phyloP scores from a whole-genome alignment of 2,329 filamentous ascomycete species.

The Calonectria pseudoreteaudii region DNA sequence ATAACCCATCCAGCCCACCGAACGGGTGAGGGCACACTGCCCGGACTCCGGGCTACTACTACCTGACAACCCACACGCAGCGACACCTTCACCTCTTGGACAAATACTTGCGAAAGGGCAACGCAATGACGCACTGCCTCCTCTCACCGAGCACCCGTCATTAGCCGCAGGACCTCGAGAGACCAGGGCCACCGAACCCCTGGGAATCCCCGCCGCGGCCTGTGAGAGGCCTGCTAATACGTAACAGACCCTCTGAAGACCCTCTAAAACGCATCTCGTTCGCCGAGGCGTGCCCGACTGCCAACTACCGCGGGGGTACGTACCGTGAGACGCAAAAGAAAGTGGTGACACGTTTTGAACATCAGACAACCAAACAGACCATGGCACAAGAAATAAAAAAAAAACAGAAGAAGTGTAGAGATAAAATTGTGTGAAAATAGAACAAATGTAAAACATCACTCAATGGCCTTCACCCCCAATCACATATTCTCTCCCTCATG shows the following conservation, averaged over 20 bases:
- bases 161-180: constrained; percentile 36
- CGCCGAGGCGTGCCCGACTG: constrained; percentile 21
- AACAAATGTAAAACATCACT: background rate
- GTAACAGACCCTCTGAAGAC: constrained; percentile 21
- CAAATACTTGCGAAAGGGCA: background rate
- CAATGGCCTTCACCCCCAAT: background rate
- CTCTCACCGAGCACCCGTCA: constrained; percentile 43
- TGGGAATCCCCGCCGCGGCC: constrained; percentile 1
- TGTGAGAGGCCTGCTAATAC: constrained; percentile 16
- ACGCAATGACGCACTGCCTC: constrained; percentile 16
- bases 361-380: background rate
- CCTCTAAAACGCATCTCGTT: constrained; percentile 12
- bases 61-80: background rate
- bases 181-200: background rate
- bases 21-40: constrained; percentile 7
- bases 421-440: background rate
- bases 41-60: background rate
- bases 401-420: background rate
- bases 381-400: background rate
- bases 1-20: background rate
- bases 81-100: constrained; percentile 2
- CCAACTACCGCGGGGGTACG: background rate
- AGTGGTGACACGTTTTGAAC: background rate
- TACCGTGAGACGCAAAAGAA: background rate
- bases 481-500: background rate